Evolutionary conservation across 306 rosid species (phyloP).

Genomic region (Castanea mollissima): DNA sequence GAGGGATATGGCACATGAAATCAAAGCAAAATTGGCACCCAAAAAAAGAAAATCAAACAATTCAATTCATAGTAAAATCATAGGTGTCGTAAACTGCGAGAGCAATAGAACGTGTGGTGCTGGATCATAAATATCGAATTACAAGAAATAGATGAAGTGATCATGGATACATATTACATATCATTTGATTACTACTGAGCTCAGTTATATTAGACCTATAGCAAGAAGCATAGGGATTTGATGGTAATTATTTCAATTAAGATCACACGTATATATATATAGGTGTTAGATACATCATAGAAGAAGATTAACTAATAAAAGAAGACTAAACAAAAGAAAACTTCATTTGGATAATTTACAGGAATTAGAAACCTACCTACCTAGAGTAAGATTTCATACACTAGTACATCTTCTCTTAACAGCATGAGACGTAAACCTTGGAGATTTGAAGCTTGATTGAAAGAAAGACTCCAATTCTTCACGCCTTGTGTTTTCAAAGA

Average conservation of each 20-base stretch:
- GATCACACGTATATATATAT: neutral
- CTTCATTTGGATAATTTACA: neutral
- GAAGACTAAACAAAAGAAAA: neutral
- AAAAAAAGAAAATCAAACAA: neutral
- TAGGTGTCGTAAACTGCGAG: neutral
- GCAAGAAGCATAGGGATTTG: neutral
- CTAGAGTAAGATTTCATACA: constrained; percentile 17
- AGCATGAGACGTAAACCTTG: constrained; percentile 19
- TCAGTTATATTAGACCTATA: neutral
- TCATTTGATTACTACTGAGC: neutral
- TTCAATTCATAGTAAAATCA: neutral
- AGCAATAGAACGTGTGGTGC: no score
- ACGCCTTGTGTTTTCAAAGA: constrained; percentile 27
- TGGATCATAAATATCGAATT: no score
- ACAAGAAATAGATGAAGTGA: no score
- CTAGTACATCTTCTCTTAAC: constrained; percentile 38
- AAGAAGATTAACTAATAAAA: neutral
- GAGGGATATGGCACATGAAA: neutral
- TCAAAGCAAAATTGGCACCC: neutral
- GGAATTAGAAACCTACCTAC: neutral
- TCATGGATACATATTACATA: neutral
- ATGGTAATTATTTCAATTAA: neutral
- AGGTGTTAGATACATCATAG: neutral
- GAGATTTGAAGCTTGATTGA: constrained; percentile 28
- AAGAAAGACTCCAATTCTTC: constrained; percentile 61